Evolutionary conservation across 805 yeast species (phyloP).

Genomic region (Saccharomycopsis sp.): DNA sequence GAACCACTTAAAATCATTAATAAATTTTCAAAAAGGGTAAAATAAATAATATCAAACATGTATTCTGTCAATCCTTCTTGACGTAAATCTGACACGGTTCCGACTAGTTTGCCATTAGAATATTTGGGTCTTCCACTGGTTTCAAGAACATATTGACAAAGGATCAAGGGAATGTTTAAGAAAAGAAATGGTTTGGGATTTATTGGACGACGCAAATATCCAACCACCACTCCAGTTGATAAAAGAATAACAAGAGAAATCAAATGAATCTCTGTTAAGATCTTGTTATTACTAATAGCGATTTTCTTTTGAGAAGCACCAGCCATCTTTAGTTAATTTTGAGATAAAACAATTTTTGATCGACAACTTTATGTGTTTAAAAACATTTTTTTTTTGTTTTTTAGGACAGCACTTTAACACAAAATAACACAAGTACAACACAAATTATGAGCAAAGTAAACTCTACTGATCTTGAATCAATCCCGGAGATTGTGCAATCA

Average conservation of each 20-base stretch:
- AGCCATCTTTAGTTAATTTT: slow-evolving; percentile 29
- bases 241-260: slow-evolving; percentile 30
- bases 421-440: too few relatives aligned
- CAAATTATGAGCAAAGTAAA: not conserved
- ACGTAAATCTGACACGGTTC: slow-evolving; percentile 50
- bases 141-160: slow-evolving; percentile 45
- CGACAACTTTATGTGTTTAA: too few relatives aligned
- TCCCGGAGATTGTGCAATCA: slow-evolving; percentile 2
- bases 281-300: slow-evolving; percentile 26
- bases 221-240: slow-evolving; percentile 29
- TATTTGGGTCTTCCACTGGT: slow-evolving; percentile 50
- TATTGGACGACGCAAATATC: slow-evolving; percentile 34
- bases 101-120: slow-evolving; percentile 34
- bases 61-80: slow-evolving; percentile 63
- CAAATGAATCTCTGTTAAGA: slow-evolving; percentile 25
- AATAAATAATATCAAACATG: slow-evolving; percentile 57
- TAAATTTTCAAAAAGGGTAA: slow-evolving; percentile 49
- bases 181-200: slow-evolving; percentile 34
- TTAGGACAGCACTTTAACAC: too few relatives aligned
- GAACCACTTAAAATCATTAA: slow-evolving; percentile 44
- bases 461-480: slow-evolving; percentile 3
- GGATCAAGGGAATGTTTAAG: slow-evolving; percentile 31
- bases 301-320: slow-evolving; percentile 33
- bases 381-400: too few relatives aligned
- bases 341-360: too few relatives aligned